A percentile compares a stretch with the other conserved stretches of the same genome.
Conservation (phyloP, 495 filamentous ascomycete genomes). For the Daldinia grandis region DNA sequence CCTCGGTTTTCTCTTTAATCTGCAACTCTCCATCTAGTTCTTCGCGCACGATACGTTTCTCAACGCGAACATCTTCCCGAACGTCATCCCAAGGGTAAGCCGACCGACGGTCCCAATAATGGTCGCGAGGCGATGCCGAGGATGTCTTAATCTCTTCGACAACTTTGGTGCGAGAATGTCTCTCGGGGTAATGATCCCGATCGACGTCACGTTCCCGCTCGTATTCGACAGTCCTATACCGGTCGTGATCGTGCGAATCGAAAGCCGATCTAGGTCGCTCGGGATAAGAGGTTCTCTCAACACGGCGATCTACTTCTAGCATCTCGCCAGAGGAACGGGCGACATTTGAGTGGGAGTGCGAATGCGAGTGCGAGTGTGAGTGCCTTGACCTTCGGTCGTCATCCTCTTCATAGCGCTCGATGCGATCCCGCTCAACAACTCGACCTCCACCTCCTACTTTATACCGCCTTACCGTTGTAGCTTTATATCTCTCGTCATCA, state of each 20-base stretch:
- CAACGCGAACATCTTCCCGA: conserved; percentile 54
- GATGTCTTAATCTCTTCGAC: conserved; percentile 52
- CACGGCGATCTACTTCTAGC: conserved; percentile 58
- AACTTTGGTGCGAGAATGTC: conserved; percentile 43
- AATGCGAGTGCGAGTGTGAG: conserved; percentile 33
- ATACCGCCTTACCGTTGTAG: conserved; percentile 64
- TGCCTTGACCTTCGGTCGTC: conserved; percentile 58
- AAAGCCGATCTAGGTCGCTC: conserved; percentile 57
- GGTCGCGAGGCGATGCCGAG: conserved; percentile 44
- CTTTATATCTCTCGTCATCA: conserved; percentile 58
- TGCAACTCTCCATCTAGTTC: conserved; percentile 44
- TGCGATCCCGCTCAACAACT: conserved; percentile 48
- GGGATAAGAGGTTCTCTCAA: conserved; percentile 54
- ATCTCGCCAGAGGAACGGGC: conserved; percentile 49
- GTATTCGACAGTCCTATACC: conserved; percentile 57
- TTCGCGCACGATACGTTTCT: conserved; percentile 54
- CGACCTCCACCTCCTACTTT: conserved; percentile 55
- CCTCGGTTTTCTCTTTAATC: conserved; percentile 43
- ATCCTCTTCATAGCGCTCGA: conserved; percentile 59
- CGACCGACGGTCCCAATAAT: conserved; percentile 54
- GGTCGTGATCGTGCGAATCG: conserved; percentile 58
- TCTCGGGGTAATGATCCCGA: conserved; percentile 47
- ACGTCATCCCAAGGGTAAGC: conserved; percentile 48
- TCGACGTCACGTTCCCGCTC: conserved; percentile 67
- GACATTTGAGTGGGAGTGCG: conserved; percentile 46